Evolutionary conservation across 2,329 filamentous ascomycete species (phyloP).

Genomic region (Colletotrichum limetticola): DNA sequence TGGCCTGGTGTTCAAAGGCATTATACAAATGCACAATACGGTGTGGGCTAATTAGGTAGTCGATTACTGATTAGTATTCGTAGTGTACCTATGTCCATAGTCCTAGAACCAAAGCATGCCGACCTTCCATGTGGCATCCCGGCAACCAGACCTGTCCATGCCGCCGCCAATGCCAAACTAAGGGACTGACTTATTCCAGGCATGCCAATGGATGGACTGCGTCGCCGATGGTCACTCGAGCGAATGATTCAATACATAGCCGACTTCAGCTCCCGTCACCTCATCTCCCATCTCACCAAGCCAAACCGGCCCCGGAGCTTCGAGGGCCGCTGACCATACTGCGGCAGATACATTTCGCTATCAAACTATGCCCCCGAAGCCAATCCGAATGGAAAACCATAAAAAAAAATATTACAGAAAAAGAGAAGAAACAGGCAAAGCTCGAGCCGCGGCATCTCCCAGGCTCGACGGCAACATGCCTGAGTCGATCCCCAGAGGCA

Average conservation of each 20-base stretch:
- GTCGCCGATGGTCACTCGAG: background rate
- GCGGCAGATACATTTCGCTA: background rate
- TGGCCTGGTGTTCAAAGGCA: background rate
- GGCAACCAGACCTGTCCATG: constrained; percentile 14
- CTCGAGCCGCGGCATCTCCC: constrained; percentile 20
- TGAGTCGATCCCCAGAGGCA: constrained; percentile 29
- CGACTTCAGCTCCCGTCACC: constrained; percentile 6
- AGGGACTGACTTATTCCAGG: constrained; percentile 15
- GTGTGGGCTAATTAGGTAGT: background rate
- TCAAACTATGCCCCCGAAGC: background rate
- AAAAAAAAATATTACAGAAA: too few relatives aligned
- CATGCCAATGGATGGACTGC: constrained; percentile 7
- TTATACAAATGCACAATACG: background rate
- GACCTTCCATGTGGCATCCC: constrained; percentile 26
- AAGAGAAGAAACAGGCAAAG: background rate
- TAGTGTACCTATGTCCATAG: background rate
- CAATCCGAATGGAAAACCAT: background rate
- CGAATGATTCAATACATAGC: constrained; percentile 18
- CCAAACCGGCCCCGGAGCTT: background rate
- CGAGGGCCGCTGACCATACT: background rate
- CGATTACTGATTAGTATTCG: background rate
- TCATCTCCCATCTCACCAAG: constrained; percentile 4
- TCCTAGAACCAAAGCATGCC: constrained; percentile 5
- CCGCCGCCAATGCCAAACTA: background rate
- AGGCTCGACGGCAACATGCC: constrained; percentile 15